Percentiles rank a stretch among this genome's conserved stretches.
phyloP scores from a whole-genome alignment of 1,284 basidiomycete species.

The Naganishia sp. region DNA sequence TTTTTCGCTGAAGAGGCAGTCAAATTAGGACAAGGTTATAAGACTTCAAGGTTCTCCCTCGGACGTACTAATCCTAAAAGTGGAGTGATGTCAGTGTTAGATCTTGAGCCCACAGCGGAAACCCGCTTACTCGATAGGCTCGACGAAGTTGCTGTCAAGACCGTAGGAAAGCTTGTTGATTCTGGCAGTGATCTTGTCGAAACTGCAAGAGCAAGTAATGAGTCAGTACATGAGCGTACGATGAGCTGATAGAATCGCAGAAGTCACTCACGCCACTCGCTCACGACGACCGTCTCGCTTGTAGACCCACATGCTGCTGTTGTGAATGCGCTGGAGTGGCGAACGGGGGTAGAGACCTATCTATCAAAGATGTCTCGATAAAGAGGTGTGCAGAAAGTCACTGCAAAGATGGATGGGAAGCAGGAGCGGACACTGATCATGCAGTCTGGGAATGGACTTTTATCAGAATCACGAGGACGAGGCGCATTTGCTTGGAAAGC shows the following conservation, averaged over 20 bases:
- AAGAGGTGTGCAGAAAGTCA: background rate
- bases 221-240: too few species aligned
- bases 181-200: slow-evolving; percentile 74
- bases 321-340: background rate
- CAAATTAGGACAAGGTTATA: background rate
- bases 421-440: background rate
- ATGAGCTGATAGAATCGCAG: background rate
- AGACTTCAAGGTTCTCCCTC: background rate
- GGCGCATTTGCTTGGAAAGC: background rate
- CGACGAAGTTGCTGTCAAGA: slow-evolving; percentile 88
- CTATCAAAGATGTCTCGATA: background rate
- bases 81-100: background rate
- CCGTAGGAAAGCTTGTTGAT: slow-evolving; percentile 97
- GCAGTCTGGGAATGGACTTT: background rate
- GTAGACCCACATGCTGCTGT: slow-evolving; percentile 56
- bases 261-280: slow-evolving; percentile 55
- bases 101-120: background rate
- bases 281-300: slow-evolving; percentile 59
- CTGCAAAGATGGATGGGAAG: background rate
- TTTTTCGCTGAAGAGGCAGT: slow-evolving; percentile 79
- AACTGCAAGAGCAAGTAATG: slow-evolving; percentile 23
- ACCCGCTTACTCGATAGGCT: slow-evolving; percentile 79
- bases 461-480: background rate
- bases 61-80: slow-evolving; percentile 8
- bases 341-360: background rate